Evolutionary conservation across 1,284 basidiomycete genomes (phyloP), one percentile per base, ranked within the genome.

Genomic region (Hymenochaete sp.): DNA sequence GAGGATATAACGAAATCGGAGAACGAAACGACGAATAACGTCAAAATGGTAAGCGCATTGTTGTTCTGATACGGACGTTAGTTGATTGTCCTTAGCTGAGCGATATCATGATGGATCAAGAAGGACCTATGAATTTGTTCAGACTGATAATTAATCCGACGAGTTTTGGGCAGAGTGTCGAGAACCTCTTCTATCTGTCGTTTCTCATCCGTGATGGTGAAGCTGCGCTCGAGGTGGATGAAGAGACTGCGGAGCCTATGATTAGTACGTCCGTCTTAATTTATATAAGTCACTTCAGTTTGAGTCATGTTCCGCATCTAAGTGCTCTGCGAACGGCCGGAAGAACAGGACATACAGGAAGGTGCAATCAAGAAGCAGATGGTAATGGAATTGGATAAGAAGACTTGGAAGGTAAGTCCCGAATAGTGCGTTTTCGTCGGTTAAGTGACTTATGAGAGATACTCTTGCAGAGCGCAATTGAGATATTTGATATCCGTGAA

Each of bases 111-210:
- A 63, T 67, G 16, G 57, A 69, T 18, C 59, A 65, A 4, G 67
- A 63, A 1, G 71, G 65, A 2, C 62, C 65, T 5, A 71, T 87
- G 40, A 89, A 92, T 59, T 56, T 95, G 16, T 93, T 95, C 68
- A 65, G 70, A 50, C 87, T 96, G 57, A 74, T 93, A 38, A 68
- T 93, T 50, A 93, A 96, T 56, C 92, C 92, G 5, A 62, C 80
- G 26, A 83, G 89, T 55, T 96, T 91, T 57, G 82, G 82, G 0
- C 92, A 96, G 60, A 89, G 89, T 0, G 87, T 96, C 16, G 92
- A 96, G 63, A 96, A 96, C 59, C 68, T 95, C 16, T 96, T 96
- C 61, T 89, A 95, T 56, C 71, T 95, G 1, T 92, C 91, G 0
- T 96, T 96, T 63, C 69, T 93, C 43, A 84, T 96, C 40, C 73